Conservation (phyloP, 805 yeast genomes). For the Pichia rugopelliculosa region DNA sequence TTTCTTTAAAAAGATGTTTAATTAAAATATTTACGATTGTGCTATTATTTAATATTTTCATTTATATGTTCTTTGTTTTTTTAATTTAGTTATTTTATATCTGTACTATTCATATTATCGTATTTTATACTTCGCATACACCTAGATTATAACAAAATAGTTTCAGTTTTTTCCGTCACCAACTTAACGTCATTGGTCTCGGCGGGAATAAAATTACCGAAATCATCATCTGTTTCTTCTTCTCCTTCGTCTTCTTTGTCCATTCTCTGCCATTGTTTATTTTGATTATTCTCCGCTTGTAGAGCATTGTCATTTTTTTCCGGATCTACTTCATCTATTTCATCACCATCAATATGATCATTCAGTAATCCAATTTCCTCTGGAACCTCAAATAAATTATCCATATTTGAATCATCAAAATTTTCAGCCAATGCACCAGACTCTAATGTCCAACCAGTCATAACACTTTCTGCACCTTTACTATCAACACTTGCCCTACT, state of each 20-base stretch:
- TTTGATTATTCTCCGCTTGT: background rate
- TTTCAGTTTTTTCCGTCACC: background rate
- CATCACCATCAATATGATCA: background rate
- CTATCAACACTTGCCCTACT: slow-evolving; percentile 8
- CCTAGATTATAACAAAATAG: background rate
- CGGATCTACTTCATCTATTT: background rate
- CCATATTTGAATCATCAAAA: slow-evolving; percentile 8
- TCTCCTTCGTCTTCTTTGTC: slow-evolving; percentile 13
- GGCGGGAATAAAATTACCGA: slow-evolving; percentile 28
- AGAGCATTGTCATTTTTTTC: slow-evolving; percentile 18
- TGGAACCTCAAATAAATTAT: slow-evolving; percentile 1
- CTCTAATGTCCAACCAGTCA: slow-evolving; percentile 10
- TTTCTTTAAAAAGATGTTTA: slow-evolving; percentile 30
- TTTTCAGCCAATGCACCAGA: slow-evolving; percentile 4
- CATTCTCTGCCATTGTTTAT: background rate
- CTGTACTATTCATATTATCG: background rate
- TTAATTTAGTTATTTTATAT: background rate
- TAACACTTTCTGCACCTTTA: slow-evolving; percentile 12
- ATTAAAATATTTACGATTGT: background rate
- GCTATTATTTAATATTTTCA: background rate
- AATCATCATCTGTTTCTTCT: slow-evolving; percentile 29
- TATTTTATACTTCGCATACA: background rate
- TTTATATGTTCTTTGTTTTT: background rate
- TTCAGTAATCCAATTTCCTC: background rate
- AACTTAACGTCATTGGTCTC: background rate